phyloP scores from a whole-genome alignment of 192 early-diverging fungal genomes.

The Kappamyces sp. region DNA sequence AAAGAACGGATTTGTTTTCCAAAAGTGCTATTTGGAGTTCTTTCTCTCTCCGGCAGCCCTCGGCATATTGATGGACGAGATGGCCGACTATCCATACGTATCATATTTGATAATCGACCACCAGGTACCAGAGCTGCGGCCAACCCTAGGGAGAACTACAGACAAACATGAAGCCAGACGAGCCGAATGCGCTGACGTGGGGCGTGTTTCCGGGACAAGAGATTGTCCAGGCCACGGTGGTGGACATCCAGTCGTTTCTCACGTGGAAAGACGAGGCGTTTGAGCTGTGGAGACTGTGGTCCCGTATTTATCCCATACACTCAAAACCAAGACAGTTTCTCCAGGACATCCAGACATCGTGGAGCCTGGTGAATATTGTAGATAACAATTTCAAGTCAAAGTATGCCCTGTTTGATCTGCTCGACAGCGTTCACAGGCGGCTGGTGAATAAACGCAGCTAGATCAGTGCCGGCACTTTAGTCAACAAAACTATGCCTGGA shows the following conservation, averaged over 20 bases:
- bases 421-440: slow-evolving; percentile 27
- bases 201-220: slow-evolving; percentile 97
- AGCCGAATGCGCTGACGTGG: slow-evolving; percentile 96
- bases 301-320: slow-evolving; percentile 53
- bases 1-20: slow-evolving; percentile 90
- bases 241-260: slow-evolving; percentile 78
- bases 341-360: slow-evolving; percentile 56
- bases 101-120: slow-evolving; percentile 91
- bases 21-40: slow-evolving; percentile 96
- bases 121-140: slow-evolving; percentile 22
- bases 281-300: slow-evolving; percentile 88
- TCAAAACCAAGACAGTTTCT: slow-evolving; percentile 53
- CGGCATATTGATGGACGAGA: slow-evolving; percentile 60
- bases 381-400: slow-evolving; percentile 85
- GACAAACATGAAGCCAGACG: slow-evolving; percentile 81
- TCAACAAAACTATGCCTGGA: slow-evolving; percentile 19
- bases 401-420: slow-evolving; percentile 65
- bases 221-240: slow-evolving; percentile 93
- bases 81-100: slow-evolving; percentile 55
- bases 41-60: slow-evolving; percentile 73
- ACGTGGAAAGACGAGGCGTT: slow-evolving; percentile 98
- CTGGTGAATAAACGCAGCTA: background rate
- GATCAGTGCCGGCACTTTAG: background rate
- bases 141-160: slow-evolving; percentile 68
- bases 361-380: slow-evolving; percentile 90